phyloP scores from a whole-genome alignment of 352 stramenopile species.

The Phytophthora sansomeana region DNA sequence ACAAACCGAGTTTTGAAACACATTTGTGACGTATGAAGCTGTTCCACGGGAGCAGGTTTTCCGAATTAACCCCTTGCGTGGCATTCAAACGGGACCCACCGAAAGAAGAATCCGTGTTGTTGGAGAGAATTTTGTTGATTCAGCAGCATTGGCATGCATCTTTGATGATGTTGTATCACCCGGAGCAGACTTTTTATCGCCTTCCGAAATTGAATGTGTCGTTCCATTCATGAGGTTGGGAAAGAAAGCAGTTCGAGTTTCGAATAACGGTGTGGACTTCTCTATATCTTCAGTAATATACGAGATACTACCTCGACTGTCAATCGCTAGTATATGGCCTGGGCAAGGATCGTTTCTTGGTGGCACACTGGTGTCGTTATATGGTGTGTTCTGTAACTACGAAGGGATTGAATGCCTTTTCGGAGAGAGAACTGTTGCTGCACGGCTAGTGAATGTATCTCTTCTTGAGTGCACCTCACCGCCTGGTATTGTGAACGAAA shows the following conservation, averaged over 20 bases:
- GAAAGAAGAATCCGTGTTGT: slow-evolving; percentile 42
- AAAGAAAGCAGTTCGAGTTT: slow-evolving; percentile 47
- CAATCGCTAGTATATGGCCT: slow-evolving; percentile 43
- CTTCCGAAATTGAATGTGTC: slow-evolving; percentile 56
- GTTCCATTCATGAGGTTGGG: slow-evolving; percentile 59
- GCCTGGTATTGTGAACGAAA: slow-evolving; percentile 9
- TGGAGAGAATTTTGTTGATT: slow-evolving; percentile 64
- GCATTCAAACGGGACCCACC: slow-evolving; percentile 26
- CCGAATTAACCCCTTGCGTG: slow-evolving; percentile 32
- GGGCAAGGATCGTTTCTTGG: slow-evolving; percentile 38
- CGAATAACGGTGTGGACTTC: slow-evolving; percentile 74
- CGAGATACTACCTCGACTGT: slow-evolving; percentile 46
- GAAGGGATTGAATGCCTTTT: slow-evolving; percentile 55
- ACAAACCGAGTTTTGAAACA: slow-evolving; percentile 26
- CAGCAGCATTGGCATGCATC: slow-evolving; percentile 44
- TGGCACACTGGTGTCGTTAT: slow-evolving; percentile 48
- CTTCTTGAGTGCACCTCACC: slow-evolving; percentile 47
- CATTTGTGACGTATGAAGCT: slow-evolving; percentile 43
- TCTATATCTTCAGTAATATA: slow-evolving; percentile 27
- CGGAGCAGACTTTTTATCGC: slow-evolving; percentile 51
- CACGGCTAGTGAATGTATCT: slow-evolving; percentile 34
- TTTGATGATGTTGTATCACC: slow-evolving; percentile 47
- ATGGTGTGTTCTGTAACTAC: slow-evolving; percentile 46
- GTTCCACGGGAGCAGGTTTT: slow-evolving; percentile 45
- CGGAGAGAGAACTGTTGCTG: slow-evolving; percentile 34